Percentiles rank a stretch among this genome's conserved stretches.
Evolutionary conservation across 768 basidiomycete species (phyloP).

Genomic region (Strobilomyces confusus): DNA sequence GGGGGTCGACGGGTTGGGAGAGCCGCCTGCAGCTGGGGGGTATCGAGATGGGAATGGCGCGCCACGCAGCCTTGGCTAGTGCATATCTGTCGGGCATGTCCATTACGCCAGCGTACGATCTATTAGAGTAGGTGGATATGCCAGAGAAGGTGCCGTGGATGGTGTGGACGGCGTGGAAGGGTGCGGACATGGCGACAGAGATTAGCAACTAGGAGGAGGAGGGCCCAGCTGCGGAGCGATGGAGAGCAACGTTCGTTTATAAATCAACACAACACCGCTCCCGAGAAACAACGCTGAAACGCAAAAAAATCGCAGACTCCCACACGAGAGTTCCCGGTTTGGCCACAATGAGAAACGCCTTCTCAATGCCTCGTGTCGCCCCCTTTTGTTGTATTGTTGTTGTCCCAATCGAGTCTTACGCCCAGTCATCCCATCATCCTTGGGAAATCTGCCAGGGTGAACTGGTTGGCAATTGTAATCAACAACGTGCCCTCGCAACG

Average conservation of each 20-base stretch:
- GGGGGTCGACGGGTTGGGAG: slow-evolving; percentile 8
- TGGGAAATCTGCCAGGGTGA: background rate
- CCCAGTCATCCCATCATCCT: background rate
- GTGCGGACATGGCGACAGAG: slow-evolving; percentile 24
- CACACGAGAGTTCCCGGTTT: slow-evolving; percentile 16
- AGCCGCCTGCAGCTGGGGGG: slow-evolving; percentile 30
- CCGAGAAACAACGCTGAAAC: slow-evolving; percentile 19
- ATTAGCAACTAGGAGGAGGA: slow-evolving; percentile 8
- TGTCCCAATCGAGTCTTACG: background rate
- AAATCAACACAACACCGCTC: slow-evolving; percentile 12
- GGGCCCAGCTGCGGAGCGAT: background rate
- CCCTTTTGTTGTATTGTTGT: slow-evolving; percentile 17
- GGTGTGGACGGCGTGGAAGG: slow-evolving; percentile 28
- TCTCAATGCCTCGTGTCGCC: slow-evolving; percentile 4
- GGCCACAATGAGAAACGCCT: slow-evolving; percentile 14
- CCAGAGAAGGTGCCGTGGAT: slow-evolving; percentile 32
- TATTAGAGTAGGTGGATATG: slow-evolving; percentile 19
- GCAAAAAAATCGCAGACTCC: background rate
- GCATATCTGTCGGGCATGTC: slow-evolving; percentile 22
- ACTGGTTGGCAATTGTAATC: slow-evolving; percentile 14
- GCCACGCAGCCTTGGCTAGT: slow-evolving; percentile 26
- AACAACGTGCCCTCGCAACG: slow-evolving; percentile 3
- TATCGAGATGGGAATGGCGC: slow-evolving; percentile 15
- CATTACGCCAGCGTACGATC: slow-evolving; percentile 27
- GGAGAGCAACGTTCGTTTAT: slow-evolving; percentile 7